phyloP scores from a whole-genome alignment of 2,329 filamentous ascomycete species.

The Aspergillus sp. region DNA sequence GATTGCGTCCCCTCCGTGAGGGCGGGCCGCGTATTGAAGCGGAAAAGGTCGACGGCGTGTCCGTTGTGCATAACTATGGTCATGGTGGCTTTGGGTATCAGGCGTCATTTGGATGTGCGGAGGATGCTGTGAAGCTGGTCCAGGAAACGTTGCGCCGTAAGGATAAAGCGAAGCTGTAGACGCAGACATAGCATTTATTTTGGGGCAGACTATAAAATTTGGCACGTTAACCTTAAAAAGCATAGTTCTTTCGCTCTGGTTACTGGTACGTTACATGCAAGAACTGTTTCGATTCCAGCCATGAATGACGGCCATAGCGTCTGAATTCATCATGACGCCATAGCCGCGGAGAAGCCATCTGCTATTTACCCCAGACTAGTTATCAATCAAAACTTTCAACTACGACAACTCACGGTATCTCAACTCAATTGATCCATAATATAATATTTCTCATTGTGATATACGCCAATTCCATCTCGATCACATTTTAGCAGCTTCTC shows the following conservation, averaged over 20 bases:
- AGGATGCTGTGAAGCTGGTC: constrained; percentile 67
- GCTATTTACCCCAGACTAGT: neutral
- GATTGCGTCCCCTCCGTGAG: constrained; percentile 72
- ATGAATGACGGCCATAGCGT: neutral
- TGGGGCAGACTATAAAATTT: too few relatives aligned
- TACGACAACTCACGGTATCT: neutral
- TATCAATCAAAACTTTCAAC: neutral
- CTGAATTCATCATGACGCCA: constrained; percentile 13
- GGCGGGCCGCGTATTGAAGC: constrained; percentile 75
- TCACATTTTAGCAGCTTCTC: neutral
- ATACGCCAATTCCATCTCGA: neutral
- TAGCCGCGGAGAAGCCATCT: neutral
- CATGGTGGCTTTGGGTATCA: constrained; percentile 64
- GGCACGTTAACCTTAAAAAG: too few relatives aligned
- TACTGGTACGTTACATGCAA: neutral
- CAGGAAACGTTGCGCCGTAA: constrained; percentile 50
- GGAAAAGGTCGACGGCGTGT: constrained; percentile 64
- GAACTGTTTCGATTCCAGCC: neutral
- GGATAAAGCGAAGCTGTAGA: constrained; percentile 36
- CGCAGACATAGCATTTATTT: too few relatives aligned
- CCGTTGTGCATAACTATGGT: constrained; percentile 51
- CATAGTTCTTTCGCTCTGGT: neutral
- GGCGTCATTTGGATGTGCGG: constrained; percentile 68
- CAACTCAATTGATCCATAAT: neutral
- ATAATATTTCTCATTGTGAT: neutral